Evolutionary conservation across 176 grass and related monocot genomes (phyloP).

Genomic region (Oryza glaberrima): DNA sequence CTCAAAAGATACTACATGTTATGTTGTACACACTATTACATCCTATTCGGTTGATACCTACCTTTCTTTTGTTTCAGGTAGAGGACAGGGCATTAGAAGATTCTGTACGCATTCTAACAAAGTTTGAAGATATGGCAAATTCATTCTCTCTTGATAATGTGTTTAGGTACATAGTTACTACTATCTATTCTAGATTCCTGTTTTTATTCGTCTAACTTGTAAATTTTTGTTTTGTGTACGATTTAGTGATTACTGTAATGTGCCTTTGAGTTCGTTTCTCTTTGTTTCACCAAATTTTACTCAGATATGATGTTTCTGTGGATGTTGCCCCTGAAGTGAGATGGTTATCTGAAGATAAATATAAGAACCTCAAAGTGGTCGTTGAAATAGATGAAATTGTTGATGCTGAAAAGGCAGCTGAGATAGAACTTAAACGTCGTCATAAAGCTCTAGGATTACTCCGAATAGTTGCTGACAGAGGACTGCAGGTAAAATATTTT

Average conservation of each 20-base stretch:
- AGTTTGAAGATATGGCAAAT: slow-evolving; percentile 74
- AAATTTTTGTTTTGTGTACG: background rate
- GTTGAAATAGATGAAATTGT: slow-evolving; percentile 89
- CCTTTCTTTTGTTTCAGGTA: slow-evolving; percentile 50
- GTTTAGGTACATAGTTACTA: slow-evolving; percentile 64
- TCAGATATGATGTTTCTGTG: slow-evolving; percentile 87
- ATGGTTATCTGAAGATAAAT: slow-evolving; percentile 85
- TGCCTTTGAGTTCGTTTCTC: slow-evolving; percentile 22
- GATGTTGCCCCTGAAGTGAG: slow-evolving; percentile 74
- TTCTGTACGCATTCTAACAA: slow-evolving; percentile 78
- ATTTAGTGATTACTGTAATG: background rate
- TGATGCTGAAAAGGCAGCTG: slow-evolving; percentile 69
- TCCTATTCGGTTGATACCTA: slow-evolving; percentile 29
- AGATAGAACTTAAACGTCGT: slow-evolving; percentile 71
- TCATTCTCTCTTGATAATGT: slow-evolving; percentile 69
- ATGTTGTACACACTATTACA: slow-evolving; percentile 15
- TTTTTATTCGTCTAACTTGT: slow-evolving; percentile 11
- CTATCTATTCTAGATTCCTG: slow-evolving; percentile 1
- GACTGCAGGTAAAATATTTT: slow-evolving; percentile 73
- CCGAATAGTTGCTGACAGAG: slow-evolving; percentile 78
- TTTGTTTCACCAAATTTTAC: slow-evolving; percentile 24
- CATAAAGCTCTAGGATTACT: slow-evolving; percentile 81
- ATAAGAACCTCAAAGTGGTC: slow-evolving; percentile 90
- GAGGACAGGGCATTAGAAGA: slow-evolving; percentile 92
- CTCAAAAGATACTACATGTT: slow-evolving; percentile 6